Base-by-base conservation (phyloP, 2,329 filamentous ascomycete genomes). In the Helotiales sp. region DNA sequence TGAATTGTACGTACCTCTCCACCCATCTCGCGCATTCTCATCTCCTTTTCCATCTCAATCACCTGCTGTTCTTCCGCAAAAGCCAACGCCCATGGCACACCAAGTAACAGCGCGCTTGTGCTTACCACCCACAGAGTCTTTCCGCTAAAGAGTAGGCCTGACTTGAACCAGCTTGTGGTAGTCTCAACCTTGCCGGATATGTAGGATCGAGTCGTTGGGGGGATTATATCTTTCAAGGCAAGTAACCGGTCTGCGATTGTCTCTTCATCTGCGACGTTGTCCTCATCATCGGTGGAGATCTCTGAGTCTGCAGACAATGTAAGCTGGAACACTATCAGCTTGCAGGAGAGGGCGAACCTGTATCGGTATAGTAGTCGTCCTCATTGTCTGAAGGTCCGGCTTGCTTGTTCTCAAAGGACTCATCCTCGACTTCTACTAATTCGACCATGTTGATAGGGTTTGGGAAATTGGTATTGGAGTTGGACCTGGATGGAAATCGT, bases 11-110 rank as follows among this genome's bases (percentile, higher is more conserved):
- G 49, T 66, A 88, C 85, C 80, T 96, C 91, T 72, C 89, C 88
- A 63, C 91, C 91, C 71, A 89, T 85, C 83, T 96, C 91, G 75
- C 95, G 89, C 91, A 96, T 95, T 75, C 89, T 87, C 84, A 93
- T 92, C 80, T 97, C 93, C 76, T 92, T 87, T 85, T 99, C 95
- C 91, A 97, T 96, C 80, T 96, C 93, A 65, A 93, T 82, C 74
- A 96, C 86, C 80, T 96, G 91, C 82, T 97, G 92, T 81, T 99
- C 95, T 81, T 99, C 95, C 63, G 89, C 87, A 73, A 92, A 93
- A 58, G 92, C 93, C 67, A 99, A 81, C 58, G 92, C 93, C 81
- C 92, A 98, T 55, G 95, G 95, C 52, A 98, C 91, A 68, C 92
- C 93, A 63, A 98, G 78, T 72, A 99, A 80, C 71, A 99, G 83